Conservation (phyloP, 768 basidiomycete genomes). For the Tephrocybe sp. region DNA sequence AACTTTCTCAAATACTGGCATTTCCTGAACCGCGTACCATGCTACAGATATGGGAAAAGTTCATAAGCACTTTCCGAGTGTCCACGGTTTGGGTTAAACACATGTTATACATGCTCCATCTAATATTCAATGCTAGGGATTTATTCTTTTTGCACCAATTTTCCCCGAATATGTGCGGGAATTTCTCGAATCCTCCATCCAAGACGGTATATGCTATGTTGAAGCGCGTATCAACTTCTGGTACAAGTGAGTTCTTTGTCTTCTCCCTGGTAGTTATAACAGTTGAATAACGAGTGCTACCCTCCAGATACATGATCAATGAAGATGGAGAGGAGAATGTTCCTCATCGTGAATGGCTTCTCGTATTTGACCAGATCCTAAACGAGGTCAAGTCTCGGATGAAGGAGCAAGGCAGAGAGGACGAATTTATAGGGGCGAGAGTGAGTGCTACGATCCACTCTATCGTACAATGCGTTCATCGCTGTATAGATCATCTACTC, state of each 20-base stretch:
- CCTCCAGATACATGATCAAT: conserved; percentile 53
- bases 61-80: conserved; percentile 50
- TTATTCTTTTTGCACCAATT: conserved; percentile 54
- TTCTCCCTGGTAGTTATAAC: not conserved
- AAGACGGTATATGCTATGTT: conserved; percentile 70
- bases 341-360: conserved; percentile 57
- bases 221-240: conserved; percentile 70
- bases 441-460: too few relatives aligned
- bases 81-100: conserved; percentile 37
- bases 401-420: conserved; percentile 26
- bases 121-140: conserved; percentile 26
- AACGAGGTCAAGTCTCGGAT: conserved; percentile 53
- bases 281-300: too few relatives aligned
- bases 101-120: not conserved
- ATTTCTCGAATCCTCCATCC: conserved; percentile 59
- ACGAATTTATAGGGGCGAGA: too few relatives aligned
- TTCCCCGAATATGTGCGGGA: conserved; percentile 58
- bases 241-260: conserved; percentile 38
- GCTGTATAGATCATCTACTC: conserved; percentile 63
- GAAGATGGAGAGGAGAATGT: conserved; percentile 56
- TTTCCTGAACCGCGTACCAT: not conserved
- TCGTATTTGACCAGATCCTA: conserved; percentile 49
- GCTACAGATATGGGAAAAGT: conserved; percentile 76
- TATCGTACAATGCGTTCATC: too few relatives aligned
- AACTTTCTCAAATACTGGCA: not conserved